Base-by-base conservation (phyloP, 108 stramenopile species). In the Nitzschia palea region DNA sequence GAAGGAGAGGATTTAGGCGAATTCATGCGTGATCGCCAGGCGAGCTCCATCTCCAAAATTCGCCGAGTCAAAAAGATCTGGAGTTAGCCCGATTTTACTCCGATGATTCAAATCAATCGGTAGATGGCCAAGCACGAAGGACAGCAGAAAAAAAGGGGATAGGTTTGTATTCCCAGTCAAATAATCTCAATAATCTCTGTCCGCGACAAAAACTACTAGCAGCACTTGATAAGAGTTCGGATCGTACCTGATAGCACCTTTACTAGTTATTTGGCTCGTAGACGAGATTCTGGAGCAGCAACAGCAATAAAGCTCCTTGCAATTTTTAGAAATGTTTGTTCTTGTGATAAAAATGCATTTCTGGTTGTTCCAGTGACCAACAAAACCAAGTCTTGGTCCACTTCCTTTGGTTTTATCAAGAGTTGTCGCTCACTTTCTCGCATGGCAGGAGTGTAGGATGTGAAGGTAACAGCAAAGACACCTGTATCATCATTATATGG, bases 401-500 rank as follows among this genome's bases (percentile, higher is more conserved):
- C 77, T 23, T 66, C 53, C 35, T 62, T 59, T 17, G 70, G 45
- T 9, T 68, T 67, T 54, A 92, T 77, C 36, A 71, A 75, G 0
- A 81, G 67, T 68, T 85, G 74, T 14, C 91, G 85, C 55, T 93
- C 91, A 48, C 80, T 82, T 71, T 93, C 91, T 71, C 86, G 63
- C 87, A 88, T 86, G 12, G 78, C 88, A 44, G 91, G 91, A 9
- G 91, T 93, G 10, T 86, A 73, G 22, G 88, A 76, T 14, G 87
- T 88, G 55, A 93, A 93, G 0, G 72, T 60, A 9, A 86, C 86
- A 15, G 52, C 23, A 56, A 71, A 93, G 35, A 81, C 30, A 37
- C 61, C 65, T 23, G 44, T 54, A 5, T 62, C 45, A 28, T 1
- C 55, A 44, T 37, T 14, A 34, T 51, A 22, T 14, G 60, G 47